Conservation (phyloP, 208 protist species). For the Endotrypanum monterogeii region DNA sequence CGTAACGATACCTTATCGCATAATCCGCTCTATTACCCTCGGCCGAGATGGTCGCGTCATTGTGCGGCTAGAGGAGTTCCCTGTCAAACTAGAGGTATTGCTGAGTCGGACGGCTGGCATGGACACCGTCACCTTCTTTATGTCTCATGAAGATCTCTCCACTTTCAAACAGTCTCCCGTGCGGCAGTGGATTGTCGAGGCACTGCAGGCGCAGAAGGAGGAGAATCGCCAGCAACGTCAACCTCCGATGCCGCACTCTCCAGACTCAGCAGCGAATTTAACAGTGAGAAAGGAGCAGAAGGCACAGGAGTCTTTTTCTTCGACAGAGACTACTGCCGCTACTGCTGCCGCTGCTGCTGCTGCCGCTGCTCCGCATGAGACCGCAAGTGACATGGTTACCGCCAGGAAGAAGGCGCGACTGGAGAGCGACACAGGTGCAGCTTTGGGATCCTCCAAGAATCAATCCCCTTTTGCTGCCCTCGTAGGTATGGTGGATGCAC, state of each 20-base stretch:
- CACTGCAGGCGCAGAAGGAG: constrained; percentile 52
- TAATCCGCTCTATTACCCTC: constrained; percentile 82
- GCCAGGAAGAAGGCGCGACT: constrained; percentile 31
- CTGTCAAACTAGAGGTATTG: constrained; percentile 78
- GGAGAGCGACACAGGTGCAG: constrained; percentile 25
- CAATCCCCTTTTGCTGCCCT: constrained; percentile 29
- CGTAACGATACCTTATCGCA: constrained; percentile 83
- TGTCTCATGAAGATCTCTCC: constrained; percentile 52
- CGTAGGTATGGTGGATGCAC: constrained; percentile 43
- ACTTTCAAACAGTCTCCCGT: constrained; percentile 80
- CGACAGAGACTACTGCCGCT: neutral
- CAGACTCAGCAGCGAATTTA: constrained; percentile 2
- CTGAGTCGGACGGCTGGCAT: constrained; percentile 75
- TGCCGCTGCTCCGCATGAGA: neutral
- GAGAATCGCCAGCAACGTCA: constrained; percentile 28
- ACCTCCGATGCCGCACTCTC: constrained; percentile 4
- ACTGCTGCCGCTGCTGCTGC: neutral
- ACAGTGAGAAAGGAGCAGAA: neutral
- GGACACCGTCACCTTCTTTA: constrained; percentile 77
- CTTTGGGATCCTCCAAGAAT: neutral
- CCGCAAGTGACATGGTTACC: constrained; percentile 3
- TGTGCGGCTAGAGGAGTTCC: constrained; percentile 82
- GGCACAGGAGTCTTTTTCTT: constrained; percentile 2
- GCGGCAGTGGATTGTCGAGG: constrained; percentile 75
- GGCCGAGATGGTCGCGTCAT: constrained; percentile 79